These are phyloP conservation scores for Adansonia rubrostipa DNA, from an alignment of 441 rosid genomes.

Conservation along the genomic window DNA sequence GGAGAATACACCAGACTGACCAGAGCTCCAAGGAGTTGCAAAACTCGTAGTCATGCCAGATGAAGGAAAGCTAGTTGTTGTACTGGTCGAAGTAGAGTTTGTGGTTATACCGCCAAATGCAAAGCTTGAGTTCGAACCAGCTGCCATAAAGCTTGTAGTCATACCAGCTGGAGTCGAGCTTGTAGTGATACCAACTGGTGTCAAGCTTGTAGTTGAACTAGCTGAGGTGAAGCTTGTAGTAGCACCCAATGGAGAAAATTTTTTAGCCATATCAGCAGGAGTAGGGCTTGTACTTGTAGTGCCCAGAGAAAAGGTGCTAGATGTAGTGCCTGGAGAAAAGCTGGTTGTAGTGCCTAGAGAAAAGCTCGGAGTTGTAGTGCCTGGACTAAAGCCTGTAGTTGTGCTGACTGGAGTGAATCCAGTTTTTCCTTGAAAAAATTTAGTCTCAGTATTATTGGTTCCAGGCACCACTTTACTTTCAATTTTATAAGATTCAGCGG, in stretches of 20 bases:
- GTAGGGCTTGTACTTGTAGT: neutral
- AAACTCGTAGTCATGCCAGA: slow-evolving; percentile 33
- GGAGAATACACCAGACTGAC: slow-evolving; percentile 40
- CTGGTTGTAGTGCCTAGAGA: neutral
- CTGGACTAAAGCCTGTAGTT: slow-evolving; percentile 36
- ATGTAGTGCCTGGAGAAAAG: neutral
- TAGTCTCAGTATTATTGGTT: slow-evolving; percentile 46
- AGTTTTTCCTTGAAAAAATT: slow-evolving; percentile 47
- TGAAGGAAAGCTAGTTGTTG: slow-evolving; percentile 22
- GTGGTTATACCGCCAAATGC: slow-evolving; percentile 21
- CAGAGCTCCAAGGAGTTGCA: slow-evolving; percentile 50
- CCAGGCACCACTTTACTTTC: slow-evolving; percentile 53
- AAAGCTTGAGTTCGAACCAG: slow-evolving; percentile 14
- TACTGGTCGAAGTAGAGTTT: neutral
- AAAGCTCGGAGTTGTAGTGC: slow-evolving; percentile 3
- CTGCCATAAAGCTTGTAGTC: slow-evolving; percentile 35
- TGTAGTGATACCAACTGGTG: slow-evolving; percentile 23
- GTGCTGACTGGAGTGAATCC: slow-evolving; percentile 38
- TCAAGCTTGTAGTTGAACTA: slow-evolving; percentile 2
- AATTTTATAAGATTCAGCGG: slow-evolving; percentile 41
- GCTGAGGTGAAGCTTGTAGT: neutral
- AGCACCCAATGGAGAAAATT: slow-evolving; percentile 26
- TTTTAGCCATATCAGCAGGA: slow-evolving; percentile 28
- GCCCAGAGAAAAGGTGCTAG: neutral
- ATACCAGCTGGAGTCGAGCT: slow-evolving; percentile 24